These are phyloP conservation scores for Rhizomucor miehei DNA, from an alignment of 371 early-diverging fungal species.

Conservation along the genomic window DNA sequence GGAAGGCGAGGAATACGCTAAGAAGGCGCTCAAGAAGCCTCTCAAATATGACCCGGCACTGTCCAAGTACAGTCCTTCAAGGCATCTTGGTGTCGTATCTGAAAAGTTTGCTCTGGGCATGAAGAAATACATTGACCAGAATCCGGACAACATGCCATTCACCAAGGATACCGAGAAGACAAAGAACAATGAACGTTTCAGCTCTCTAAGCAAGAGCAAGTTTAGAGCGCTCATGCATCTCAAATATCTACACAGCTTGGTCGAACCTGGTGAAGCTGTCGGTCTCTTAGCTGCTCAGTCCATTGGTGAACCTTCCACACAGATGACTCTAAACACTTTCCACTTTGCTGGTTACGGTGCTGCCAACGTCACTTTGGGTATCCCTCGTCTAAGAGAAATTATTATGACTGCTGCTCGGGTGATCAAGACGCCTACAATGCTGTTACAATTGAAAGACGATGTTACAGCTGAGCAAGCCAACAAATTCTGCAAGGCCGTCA, in stretches of 20 bases:
- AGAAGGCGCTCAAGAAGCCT: slow-evolving; percentile 78
- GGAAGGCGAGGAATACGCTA: slow-evolving; percentile 74
- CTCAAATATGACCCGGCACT: slow-evolving; percentile 78
- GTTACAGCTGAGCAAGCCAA: slow-evolving; percentile 59
- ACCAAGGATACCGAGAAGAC: slow-evolving; percentile 45
- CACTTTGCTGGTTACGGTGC: slow-evolving; percentile 99
- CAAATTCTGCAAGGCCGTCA: slow-evolving; percentile 62
- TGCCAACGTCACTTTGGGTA: slow-evolving; percentile 99
- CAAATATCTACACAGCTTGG: slow-evolving; percentile 91
- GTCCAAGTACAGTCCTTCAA: slow-evolving; percentile 78
- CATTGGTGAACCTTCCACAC: slow-evolving; percentile 99
- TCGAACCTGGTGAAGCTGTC: slow-evolving; percentile 98
- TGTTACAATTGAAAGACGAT: slow-evolving; percentile 71
- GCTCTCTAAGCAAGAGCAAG: slow-evolving; percentile 56
- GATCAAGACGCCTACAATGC: slow-evolving; percentile 96
- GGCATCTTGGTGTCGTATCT: slow-evolving; percentile 87
- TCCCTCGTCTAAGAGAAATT: slow-evolving; percentile 99
- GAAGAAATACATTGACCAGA: slow-evolving; percentile 66
- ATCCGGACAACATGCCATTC: slow-evolving; percentile 62
- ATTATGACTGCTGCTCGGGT: slow-evolving; percentile 97
- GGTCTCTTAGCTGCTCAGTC: slow-evolving; percentile 99
- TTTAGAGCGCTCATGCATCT: slow-evolving; percentile 92
- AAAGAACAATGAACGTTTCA: slow-evolving; percentile 57
- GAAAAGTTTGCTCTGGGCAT: slow-evolving; percentile 78
- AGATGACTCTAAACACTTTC: slow-evolving; percentile 99